A percentile compares a stretch with the other conserved stretches of the same genome.
These are phyloP conservation scores for Polytrichum commune DNA, from an alignment of 225 moss, liverwort and hornwort species.

Conservation along the genomic window DNA sequence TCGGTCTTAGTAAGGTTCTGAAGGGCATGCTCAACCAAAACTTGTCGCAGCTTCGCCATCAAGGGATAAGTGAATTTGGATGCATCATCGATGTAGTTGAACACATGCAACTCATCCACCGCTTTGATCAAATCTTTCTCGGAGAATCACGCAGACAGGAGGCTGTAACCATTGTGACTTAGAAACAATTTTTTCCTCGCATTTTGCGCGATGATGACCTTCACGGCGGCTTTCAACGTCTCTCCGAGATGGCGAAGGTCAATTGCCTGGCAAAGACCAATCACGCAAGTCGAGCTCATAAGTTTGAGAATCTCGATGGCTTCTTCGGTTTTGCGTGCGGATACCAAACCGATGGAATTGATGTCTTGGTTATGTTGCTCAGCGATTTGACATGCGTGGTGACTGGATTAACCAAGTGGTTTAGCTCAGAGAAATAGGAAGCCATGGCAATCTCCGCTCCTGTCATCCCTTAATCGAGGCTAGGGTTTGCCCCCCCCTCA, in stretches of 20 bases:
- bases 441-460: slow-evolving; percentile 50
- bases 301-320: slow-evolving; percentile 38
- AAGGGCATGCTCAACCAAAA: slow-evolving; percentile 45
- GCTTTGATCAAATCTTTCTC: slow-evolving; percentile 56
- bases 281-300: slow-evolving; percentile 35
- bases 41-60: slow-evolving; percentile 60
- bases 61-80: slow-evolving; percentile 47
- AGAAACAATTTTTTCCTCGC: slow-evolving; percentile 53
- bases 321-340: slow-evolving; percentile 49
- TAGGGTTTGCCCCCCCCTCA: slow-evolving; percentile 24
- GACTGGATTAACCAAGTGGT: slow-evolving; percentile 51
- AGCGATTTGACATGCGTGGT: slow-evolving; percentile 59
- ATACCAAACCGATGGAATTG: slow-evolving; percentile 57
- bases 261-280: slow-evolving; percentile 42
- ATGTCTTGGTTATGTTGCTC: slow-evolving; percentile 46
- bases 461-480: slow-evolving; percentile 62
- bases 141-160: slow-evolving; percentile 27
- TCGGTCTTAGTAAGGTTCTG: slow-evolving; percentile 12
- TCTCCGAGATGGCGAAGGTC: slow-evolving; percentile 66
- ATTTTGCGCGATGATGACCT: slow-evolving; percentile 36
- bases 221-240: slow-evolving; percentile 56
- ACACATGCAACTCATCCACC: slow-evolving; percentile 55
- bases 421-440: slow-evolving; percentile 44
- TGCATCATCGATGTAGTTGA: slow-evolving; percentile 67
- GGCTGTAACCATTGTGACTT: slow-evolving; percentile 9